Conservation (phyloP, 2,329 filamentous ascomycete genomes). For the Colletotrichum sp. region DNA sequence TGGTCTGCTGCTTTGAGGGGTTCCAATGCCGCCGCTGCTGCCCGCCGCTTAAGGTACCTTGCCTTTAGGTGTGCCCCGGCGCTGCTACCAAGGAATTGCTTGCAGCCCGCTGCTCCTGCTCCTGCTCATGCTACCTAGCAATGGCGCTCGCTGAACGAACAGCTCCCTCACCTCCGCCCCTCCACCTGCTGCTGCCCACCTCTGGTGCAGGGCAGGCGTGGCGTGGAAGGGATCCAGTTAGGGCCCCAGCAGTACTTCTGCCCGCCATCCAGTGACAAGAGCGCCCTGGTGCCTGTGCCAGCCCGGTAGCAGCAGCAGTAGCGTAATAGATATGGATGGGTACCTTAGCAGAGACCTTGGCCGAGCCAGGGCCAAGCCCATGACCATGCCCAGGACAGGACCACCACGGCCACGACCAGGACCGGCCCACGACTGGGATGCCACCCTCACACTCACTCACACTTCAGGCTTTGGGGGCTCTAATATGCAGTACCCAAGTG, state of each 20-base stretch:
- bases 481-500: not conserved
- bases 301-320: not conserved
- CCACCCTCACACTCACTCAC: not conserved
- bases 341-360: not conserved
- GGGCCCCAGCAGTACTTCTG: constrained; percentile 5
- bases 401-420: not conserved
- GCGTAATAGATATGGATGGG: not conserved
- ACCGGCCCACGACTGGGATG: not conserved
- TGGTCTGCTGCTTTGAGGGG: too few relatives aligned
- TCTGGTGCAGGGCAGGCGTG: not conserved
- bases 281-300: constrained; percentile 11
- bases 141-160: not conserved
- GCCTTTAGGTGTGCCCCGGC: too few relatives aligned
- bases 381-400: not conserved
- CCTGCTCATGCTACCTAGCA: not conserved
- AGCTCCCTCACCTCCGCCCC: not conserved
- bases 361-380: not conserved
- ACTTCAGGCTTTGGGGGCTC: not conserved
- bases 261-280: constrained; percentile 7
- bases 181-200: not conserved
- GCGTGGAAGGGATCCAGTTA: not conserved
- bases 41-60: not conserved
- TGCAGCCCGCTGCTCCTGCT: not conserved
- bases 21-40: not conserved
- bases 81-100: not conserved